Evolutionary conservation across 106 monocot species (phyloP).

Genomic region (Chionographis japonica): DNA sequence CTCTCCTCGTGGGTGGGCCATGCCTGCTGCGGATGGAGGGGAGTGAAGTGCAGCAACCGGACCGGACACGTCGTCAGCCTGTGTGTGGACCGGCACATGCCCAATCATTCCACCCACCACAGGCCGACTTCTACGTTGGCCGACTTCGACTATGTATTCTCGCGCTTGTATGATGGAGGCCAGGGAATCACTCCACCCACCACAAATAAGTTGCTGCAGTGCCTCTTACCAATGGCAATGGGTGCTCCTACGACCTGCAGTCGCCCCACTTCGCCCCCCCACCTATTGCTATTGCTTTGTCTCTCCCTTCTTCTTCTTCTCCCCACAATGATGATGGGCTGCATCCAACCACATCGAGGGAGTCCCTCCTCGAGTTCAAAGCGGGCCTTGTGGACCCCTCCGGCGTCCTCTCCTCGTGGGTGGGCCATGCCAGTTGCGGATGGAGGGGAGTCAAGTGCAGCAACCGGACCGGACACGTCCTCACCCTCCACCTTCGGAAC

Average conservation of each 20-base stretch:
- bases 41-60: conserved; percentile 21
- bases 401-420: conserved; percentile 32
- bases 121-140: no score
- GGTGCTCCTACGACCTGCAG: no score
- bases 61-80: conserved; percentile 34
- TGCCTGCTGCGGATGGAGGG: conserved; percentile 42
- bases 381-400: conserved; percentile 6
- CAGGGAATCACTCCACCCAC: no score
- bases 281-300: no score
- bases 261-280: no score
- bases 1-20: conserved; percentile 33
- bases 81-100: no score
- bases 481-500: conserved; percentile 34
- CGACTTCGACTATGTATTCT: no score
- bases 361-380: conserved; percentile 32
- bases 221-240: no score
- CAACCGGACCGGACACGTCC: conserved; percentile 23
- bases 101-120: no score
- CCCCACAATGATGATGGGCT: neutral
- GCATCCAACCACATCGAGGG: conserved; percentile 19
- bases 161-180: no score
- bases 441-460: conserved; percentile 37
- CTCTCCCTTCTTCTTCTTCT: no score
- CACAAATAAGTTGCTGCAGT: no score
- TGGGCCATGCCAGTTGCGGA: conserved; percentile 23